phyloP scores from a whole-genome alignment of 139 green algal species.

The Tetraselmis chui region DNA sequence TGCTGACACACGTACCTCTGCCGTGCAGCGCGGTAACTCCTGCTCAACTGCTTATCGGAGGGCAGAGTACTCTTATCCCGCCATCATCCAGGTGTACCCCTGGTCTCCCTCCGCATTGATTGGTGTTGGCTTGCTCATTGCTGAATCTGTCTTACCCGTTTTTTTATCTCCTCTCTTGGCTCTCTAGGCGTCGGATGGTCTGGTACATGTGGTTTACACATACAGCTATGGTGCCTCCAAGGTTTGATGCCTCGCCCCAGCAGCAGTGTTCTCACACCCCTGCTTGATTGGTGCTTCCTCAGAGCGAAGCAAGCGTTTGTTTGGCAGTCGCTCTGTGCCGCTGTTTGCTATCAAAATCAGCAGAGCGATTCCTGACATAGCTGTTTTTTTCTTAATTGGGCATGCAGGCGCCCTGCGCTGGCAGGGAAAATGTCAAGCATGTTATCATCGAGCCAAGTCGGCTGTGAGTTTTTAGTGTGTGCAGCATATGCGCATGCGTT shows the following conservation, averaged over 20 bases:
- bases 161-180: no score
- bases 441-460: background rate
- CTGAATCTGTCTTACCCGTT: no score
- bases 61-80: background rate
- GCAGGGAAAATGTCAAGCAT: background rate
- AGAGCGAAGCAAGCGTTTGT: background rate
- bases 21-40: background rate
- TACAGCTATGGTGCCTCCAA: background rate
- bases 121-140: no score
- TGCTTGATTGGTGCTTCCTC: background rate
- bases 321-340: background rate
- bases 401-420: background rate
- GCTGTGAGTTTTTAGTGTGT: no score
- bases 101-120: no score
- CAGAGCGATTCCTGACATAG: no score
- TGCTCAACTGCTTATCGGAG: background rate
- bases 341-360: background rate
- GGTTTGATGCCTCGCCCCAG: background rate
- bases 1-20: no score
- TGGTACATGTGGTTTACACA: background rate
- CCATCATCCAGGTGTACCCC: background rate
- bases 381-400: background rate
- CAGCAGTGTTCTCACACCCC: no score
- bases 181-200: background rate
- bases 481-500: no score